Percentiles rank a stretch among this genome's conserved stretches.
Evolutionary conservation across 345 rosid species (phyloP).

Genomic region (Noccaea caerulescens): DNA sequence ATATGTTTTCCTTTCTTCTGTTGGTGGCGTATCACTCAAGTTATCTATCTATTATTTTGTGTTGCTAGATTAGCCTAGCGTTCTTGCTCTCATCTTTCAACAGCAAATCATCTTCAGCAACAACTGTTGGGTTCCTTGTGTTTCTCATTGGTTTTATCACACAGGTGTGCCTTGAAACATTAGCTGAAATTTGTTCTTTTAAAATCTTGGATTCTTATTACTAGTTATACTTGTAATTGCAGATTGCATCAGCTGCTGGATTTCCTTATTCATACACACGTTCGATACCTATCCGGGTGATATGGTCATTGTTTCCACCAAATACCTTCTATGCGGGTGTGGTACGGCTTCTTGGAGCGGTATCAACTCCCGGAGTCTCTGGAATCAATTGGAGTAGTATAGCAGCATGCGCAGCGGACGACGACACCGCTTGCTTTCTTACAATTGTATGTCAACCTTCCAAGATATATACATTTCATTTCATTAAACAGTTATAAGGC

Average conservation of each 20-base stretch:
- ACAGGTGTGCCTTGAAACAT: conserved; percentile 60
- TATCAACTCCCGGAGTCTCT: conserved; percentile 51
- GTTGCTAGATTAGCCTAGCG: conserved; percentile 73
- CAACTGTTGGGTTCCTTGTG: conserved; percentile 75
- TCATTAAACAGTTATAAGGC: conserved; percentile 11
- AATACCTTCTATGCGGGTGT: conserved; percentile 73
- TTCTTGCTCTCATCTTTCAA: conserved; percentile 78
- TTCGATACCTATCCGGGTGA: conserved; percentile 33
- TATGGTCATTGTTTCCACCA: conserved; percentile 91
- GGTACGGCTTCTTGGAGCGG: conserved; percentile 55
- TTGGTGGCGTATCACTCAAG: background rate
- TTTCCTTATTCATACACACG: conserved; percentile 54
- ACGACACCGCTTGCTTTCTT: conserved; percentile 51
- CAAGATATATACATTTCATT: conserved; percentile 11
- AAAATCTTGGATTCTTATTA: conserved; percentile 24
- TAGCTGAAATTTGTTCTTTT: conserved; percentile 11
- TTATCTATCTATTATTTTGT: conserved; percentile 21
- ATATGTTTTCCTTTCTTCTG: background rate
- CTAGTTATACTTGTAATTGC: conserved; percentile 39
- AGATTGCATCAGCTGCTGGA: conserved; percentile 57
- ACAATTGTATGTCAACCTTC: conserved; percentile 61
- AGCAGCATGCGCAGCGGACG: conserved; percentile 51
- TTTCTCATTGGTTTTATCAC: conserved; percentile 75
- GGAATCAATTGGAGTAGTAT: conserved; percentile 84
- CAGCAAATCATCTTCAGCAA: conserved; percentile 80